Evolutionary conservation across 306 rosid species (phyloP).

Genomic region (Elaeagnus macrophylla): DNA sequence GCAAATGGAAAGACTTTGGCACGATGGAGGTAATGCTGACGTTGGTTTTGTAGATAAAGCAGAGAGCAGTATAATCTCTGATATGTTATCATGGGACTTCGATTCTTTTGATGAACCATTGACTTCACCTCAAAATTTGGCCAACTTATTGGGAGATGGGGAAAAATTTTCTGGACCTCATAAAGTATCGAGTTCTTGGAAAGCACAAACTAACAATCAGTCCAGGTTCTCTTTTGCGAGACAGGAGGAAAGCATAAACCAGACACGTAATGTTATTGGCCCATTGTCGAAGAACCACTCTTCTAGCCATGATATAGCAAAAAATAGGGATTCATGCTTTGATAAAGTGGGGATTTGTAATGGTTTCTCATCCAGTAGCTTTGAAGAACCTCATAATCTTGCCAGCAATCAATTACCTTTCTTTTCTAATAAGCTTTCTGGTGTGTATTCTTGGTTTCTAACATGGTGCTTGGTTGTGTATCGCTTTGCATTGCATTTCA

Average conservation of each 20-base stretch:
- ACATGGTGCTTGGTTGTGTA: not conserved
- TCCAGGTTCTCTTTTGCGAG: constrained; percentile 89
- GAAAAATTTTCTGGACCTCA: constrained; percentile 37
- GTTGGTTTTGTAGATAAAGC: constrained; percentile 51
- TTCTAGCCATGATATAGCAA: constrained; percentile 38
- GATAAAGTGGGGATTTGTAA: constrained; percentile 42
- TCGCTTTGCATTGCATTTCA: not conserved
- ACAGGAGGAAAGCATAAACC: constrained; percentile 56
- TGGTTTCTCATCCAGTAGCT: constrained; percentile 36
- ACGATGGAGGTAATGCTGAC: constrained; percentile 36
- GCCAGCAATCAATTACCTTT: constrained; percentile 25
- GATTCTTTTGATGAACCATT: constrained; percentile 62
- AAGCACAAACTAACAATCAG: constrained; percentile 61
- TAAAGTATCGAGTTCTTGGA: constrained; percentile 54
- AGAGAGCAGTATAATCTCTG: constrained; percentile 82
- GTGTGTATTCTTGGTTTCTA: constrained; percentile 35
- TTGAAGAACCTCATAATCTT: constrained; percentile 44
- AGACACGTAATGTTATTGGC: constrained; percentile 26
- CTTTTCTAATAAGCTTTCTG: constrained; percentile 48
- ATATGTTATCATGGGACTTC: constrained; percentile 72
- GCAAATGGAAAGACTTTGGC: constrained; percentile 29
- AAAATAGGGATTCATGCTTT: constrained; percentile 36
- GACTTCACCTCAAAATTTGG: constrained; percentile 51
- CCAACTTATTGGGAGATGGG: constrained; percentile 48
- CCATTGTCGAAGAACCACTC: constrained; percentile 39